phyloP scores from a whole-genome alignment of 352 stramenopile species.

The Globisporangium nodosum region DNA sequence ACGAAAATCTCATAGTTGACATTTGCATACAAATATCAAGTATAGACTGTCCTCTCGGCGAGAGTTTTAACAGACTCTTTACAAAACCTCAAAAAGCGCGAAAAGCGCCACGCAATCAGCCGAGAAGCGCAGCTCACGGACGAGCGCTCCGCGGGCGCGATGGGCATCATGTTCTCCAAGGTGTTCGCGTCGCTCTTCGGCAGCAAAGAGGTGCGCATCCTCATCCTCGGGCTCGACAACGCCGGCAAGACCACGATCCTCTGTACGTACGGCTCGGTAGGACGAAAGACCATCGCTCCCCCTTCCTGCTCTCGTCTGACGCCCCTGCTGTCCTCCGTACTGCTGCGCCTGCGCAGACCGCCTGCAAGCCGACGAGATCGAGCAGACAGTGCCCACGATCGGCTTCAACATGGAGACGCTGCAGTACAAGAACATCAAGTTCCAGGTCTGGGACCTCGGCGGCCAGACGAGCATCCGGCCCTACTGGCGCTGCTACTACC shows the following conservation, averaged over 20 bases:
- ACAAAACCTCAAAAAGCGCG: background rate
- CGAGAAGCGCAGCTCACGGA: background rate
- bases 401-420: conserved; percentile 96
- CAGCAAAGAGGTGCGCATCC: conserved; percentile 98
- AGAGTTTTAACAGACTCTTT: no score
- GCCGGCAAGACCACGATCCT: conserved; percentile 99
- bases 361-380: conserved; percentile 91
- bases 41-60: background rate
- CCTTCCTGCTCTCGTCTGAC: background rate
- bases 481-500: conserved; percentile 99
- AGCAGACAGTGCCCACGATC: conserved; percentile 99
- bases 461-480: conserved; percentile 99
- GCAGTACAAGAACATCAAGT: conserved; percentile 93
- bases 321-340: background rate
- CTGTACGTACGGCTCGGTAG: conserved; percentile 54
- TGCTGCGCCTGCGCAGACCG: conserved; percentile 34
- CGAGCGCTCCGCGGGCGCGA: conserved; percentile 24
- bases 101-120: background rate
- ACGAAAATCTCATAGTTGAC: background rate
- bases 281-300: no score
- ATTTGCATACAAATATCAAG: background rate
- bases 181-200: conserved; percentile 98
- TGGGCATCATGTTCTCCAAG: conserved; percentile 98
- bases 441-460: conserved; percentile 99
- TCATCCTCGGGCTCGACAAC: conserved; percentile 99